Evolutionary conservation across 2,329 filamentous ascomycete genomes (phyloP), one percentile per base, ranked within the genome.

Genomic region (Juglanconis juglandina): DNA sequence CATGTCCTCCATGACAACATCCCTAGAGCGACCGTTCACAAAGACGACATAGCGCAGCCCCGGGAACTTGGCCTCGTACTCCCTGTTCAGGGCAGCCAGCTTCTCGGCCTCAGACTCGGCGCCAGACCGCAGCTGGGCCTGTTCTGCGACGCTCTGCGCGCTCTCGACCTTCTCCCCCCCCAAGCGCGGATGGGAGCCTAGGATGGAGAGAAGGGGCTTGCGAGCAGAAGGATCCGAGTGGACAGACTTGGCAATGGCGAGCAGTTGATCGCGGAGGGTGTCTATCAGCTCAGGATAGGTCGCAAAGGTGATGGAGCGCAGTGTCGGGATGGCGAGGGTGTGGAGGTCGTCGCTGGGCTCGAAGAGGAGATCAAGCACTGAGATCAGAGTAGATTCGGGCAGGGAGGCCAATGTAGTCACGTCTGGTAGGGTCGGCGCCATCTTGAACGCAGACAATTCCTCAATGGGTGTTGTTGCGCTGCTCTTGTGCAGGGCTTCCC

Each of bases 41-140:
- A 96, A 97, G 17, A 94, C 90, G 70, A 96, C 91, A 78, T 96
- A 97, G 74, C 89, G 82, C 70, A 97, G 72, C 0, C 93, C 91
- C 0, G 92, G 91, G 72, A 94, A 96, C 59, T 68, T 81, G n/a
- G 77, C 77, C 73, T 96, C 93, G 71, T 96, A 97, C 73, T 90
- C 85, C 10, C 74, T 75, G 70, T 97, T 97, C 68, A 96, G 74
- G 35, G 69, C 71, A 6, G 77, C 79, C 63, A 96, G 74, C 68
- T 78, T 74, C 61, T 78, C 76, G 8, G 77, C 78, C 69, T 90
- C 86, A 50, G 84, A 83, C 17, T 76, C 78, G n/a, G 78, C 78
- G 0, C 78, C 81, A 7, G 74, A 74, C 59, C 88, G 84, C 63
- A 97, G 74, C 68, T 90, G 87, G 17, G 89, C 89, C 75, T 97